Evolutionary conservation across 768 basidiomycete species (phyloP).

Genomic region (Dioszegia crocea): DNA sequence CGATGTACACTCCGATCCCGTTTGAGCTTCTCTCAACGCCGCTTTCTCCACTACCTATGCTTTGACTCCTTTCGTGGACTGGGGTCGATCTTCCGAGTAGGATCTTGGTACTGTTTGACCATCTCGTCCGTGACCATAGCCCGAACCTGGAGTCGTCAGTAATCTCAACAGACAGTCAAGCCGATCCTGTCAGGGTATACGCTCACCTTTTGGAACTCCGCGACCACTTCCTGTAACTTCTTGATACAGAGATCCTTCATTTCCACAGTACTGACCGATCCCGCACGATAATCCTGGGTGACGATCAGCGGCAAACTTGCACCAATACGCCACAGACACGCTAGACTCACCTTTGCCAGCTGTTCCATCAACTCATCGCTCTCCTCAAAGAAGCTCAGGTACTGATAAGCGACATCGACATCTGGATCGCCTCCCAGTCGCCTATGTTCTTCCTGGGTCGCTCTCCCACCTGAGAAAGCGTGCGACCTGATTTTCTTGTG

Average conservation of each 20-base stretch:
- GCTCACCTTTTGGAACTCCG: conserved; percentile 74
- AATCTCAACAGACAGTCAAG: too few relatives aligned
- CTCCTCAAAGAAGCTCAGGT: conserved; percentile 89
- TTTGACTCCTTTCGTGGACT: conserved; percentile 8
- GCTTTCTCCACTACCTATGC: too few relatives aligned
- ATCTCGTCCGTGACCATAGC: conserved; percentile 74
- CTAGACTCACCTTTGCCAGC: conserved; percentile 68
- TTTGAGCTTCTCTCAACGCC: too few relatives aligned
- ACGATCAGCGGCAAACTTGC: not conserved
- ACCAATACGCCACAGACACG: not conserved
- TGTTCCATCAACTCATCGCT: conserved; percentile 81
- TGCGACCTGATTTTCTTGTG: conserved; percentile 96
- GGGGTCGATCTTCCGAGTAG: conserved; percentile 65
- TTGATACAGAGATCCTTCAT: conserved; percentile 84
- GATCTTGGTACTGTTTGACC: conserved; percentile 74
- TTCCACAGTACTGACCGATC: conserved; percentile 79
- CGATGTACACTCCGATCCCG: too few relatives aligned
- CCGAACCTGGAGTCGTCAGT: conserved; percentile 59
- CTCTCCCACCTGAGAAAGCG: conserved; percentile 91
- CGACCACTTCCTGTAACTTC: conserved; percentile 73
- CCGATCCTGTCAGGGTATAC: too few relatives aligned
- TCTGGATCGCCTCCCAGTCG: conserved; percentile 84
- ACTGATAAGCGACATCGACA: conserved; percentile 94
- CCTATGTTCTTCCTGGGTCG: conserved; percentile 90
- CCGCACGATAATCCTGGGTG: conserved; percentile 86